Base-by-base conservation (phyloP, 2,329 filamentous ascomycete genomes). In the Graphilbum fragrans region DNA sequence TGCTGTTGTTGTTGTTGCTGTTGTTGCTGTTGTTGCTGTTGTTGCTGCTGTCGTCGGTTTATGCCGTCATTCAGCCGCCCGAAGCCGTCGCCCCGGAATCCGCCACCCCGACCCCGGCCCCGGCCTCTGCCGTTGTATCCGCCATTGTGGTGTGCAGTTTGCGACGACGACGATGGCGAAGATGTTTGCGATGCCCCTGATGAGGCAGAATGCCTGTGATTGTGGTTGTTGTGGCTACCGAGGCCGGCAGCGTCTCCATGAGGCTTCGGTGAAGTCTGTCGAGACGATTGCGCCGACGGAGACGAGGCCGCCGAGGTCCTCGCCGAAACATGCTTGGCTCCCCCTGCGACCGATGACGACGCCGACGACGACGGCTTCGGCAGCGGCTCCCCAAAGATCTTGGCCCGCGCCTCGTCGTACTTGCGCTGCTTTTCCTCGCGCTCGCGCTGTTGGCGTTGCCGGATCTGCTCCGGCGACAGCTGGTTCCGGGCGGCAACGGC, bases 401-500 rank as follows among this genome's bases (percentile, higher is more conserved):
- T 82, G 52, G 90, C 86, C 23, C 90, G 74, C 6, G 80, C 85
- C 63, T 94, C 87, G 46, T 93, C 84, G 57, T 95, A 95, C 46
- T 83, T 82, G 43, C 79, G 79, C 64, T 94, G 84, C 65, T 92
- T 94, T 63, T 94, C 87, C 55, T 93, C 87, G 10, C 79, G 74
- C 52, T 94, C 86, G 38, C 74, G 72, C 56, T 86, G 77, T 41
- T 88, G 84, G 54, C 82, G 82, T 20, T 78, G 74, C 47, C 83
- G 78, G 27, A 87, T 74, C 63, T 94, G 82, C 52, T 90, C 84
- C 4, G 81, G 74, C 0, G 77, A 82, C 35, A 77, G 73, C 50
- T 78, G 77, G 18, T 70, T 66, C 47, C 75, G 73, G 41, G 77
- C 73, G 21, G 80, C 75, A 39, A 82, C 75, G 17, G 78, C 82